Conservation (phyloP, 306 rosid species). For the Quercus variabilis region DNA sequence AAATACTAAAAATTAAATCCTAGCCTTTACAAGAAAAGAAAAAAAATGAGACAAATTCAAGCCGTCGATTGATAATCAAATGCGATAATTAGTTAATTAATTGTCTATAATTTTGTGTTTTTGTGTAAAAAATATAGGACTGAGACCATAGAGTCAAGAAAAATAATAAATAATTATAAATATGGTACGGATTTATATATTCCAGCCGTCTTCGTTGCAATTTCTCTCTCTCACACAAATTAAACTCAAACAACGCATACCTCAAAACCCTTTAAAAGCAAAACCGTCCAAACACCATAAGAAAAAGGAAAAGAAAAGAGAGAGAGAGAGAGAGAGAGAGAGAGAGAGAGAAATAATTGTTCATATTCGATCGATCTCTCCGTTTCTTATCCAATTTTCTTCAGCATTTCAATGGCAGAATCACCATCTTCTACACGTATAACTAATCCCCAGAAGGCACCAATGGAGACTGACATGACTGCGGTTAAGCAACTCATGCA, state of each 20-base stretch:
- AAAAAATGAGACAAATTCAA: too few relatives aligned
- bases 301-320: neutral
- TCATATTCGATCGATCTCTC: neutral
- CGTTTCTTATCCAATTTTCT: neutral
- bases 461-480: conserved; percentile 29
- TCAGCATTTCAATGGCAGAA: conserved; percentile 7
- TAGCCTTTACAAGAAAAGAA: too few relatives aligned
- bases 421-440: neutral
- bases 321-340: neutral
- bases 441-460: conserved; percentile 1
- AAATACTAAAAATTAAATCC: too few relatives aligned
- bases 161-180: neutral
- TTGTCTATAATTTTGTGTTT: neutral
- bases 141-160: neutral
- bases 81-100: neutral
- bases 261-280: conserved; percentile 1
- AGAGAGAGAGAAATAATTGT: neutral
- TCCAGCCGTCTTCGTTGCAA: conserved; percentile 25
- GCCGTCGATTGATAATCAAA: too few relatives aligned
- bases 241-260: conserved; percentile 11
- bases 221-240: conserved; percentile 17
- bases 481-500: conserved; percentile 50
- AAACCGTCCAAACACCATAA: neutral
- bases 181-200: neutral
- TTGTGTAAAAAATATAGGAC: neutral